These are phyloP conservation scores for Beauveria sp. DNA, from an alignment of 2,329 filamentous ascomycete genomes.

Conservation along the genomic window DNA sequence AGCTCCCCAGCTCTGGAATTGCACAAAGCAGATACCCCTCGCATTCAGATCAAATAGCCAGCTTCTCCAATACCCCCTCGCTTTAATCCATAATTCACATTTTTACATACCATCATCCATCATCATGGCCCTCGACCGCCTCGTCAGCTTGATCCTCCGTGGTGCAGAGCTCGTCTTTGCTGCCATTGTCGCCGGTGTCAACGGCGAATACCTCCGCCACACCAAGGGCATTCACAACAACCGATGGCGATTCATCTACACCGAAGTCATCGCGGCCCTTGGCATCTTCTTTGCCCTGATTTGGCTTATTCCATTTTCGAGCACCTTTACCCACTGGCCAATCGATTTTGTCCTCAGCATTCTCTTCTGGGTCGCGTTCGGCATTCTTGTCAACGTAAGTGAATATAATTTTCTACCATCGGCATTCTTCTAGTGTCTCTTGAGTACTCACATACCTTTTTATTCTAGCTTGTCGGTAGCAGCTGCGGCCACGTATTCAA, in stretches of 20 bases:
- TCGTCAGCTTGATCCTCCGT: conserved; percentile 32
- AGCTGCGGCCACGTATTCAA: conserved; percentile 50
- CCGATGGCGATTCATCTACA: conserved; percentile 63
- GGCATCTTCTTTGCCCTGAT: conserved; percentile 62
- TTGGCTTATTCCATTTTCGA: conserved; percentile 65
- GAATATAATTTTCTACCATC: too few relatives aligned
- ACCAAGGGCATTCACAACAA: conserved; percentile 43
- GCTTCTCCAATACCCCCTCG: not conserved
- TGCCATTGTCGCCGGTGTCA: conserved; percentile 64
- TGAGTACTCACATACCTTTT: not conserved
- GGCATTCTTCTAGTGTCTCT: too few relatives aligned
- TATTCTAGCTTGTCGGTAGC: conserved; percentile 31
- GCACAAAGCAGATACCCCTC: not conserved
- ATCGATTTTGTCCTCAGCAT: conserved; percentile 62
- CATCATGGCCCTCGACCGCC: conserved; percentile 32
- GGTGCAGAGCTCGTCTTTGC: conserved; percentile 56
- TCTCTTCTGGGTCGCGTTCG: conserved; percentile 64
- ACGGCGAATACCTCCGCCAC: conserved; percentile 56
- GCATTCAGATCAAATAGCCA: not conserved
- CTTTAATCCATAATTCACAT: not conserved
- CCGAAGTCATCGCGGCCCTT: conserved; percentile 61
- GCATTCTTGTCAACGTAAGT: conserved; percentile 55
- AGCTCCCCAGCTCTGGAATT: not conserved
- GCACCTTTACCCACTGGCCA: conserved; percentile 62
- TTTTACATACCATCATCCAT: not conserved